A percentile compares a stretch with the other conserved stretches of the same genome.
Evolutionary conservation across 495 filamentous ascomycete species (phyloP).

Genomic region (Penicillium desertorum): DNA sequence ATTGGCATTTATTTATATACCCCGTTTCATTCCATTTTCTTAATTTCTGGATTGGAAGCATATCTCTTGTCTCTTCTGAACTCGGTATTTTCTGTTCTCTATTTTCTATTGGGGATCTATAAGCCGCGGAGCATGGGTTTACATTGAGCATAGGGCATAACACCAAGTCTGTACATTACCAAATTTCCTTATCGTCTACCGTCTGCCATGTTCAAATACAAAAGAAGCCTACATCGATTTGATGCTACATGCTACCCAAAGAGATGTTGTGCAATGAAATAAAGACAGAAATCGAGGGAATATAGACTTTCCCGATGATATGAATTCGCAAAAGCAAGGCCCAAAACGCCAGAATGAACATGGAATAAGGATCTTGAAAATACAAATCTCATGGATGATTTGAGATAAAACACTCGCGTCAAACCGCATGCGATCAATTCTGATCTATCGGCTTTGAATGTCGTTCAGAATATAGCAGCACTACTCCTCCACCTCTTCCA

Average conservation of each 20-base stretch:
- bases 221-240: not conserved
- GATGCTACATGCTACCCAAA: not conserved
- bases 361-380: not conserved
- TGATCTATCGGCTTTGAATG: constrained; percentile 2
- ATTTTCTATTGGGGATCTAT: not conserved
- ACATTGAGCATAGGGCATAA: not conserved
- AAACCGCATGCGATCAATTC: not conserved
- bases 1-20: constrained; percentile 8
- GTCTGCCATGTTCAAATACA: not conserved
- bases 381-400: not conserved
- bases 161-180: not conserved
- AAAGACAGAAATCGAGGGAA: not conserved
- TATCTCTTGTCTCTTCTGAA: not conserved
- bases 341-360: constrained; percentile 5
- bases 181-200: not conserved
- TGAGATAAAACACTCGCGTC: not conserved
- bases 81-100: not conserved
- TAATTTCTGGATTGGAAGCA: not conserved
- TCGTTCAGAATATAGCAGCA: constrained; percentile 18
- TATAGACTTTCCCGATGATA: not conserved
- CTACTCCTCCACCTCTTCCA: constrained; percentile 69
- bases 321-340: not conserved
- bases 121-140: not conserved
- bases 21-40: not conserved
- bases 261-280: not conserved